These are phyloP conservation scores for Triangularia setosa DNA, from an alignment of 2,329 filamentous ascomycete genomes.

Conservation along the genomic window DNA sequence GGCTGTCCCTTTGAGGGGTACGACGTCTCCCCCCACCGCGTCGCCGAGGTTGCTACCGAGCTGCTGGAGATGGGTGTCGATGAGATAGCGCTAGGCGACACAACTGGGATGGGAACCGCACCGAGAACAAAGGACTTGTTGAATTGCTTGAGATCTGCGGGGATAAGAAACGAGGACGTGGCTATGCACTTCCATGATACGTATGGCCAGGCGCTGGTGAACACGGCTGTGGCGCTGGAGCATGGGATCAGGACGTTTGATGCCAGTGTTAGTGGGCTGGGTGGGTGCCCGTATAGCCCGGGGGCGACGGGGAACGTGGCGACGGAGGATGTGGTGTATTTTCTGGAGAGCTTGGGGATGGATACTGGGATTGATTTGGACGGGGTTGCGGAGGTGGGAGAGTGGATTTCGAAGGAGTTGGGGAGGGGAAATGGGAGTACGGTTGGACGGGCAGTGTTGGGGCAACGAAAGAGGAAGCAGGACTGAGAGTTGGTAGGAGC, in stretches of 20 bases:
- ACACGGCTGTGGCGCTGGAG: slow-evolving; percentile 72
- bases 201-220: slow-evolving; percentile 80
- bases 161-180: slow-evolving; percentile 65
- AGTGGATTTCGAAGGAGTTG: slow-evolving; percentile 66
- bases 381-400: slow-evolving; percentile 62
- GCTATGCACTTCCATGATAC: slow-evolving; percentile 89
- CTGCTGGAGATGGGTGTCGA: slow-evolving; percentile 84
- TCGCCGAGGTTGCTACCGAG: slow-evolving; percentile 62
- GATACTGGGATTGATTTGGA: slow-evolving; percentile 69
- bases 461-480: slow-evolving; percentile 37
- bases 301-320: slow-evolving; percentile 84
- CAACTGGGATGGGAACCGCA: slow-evolving; percentile 85
- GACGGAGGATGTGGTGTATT: slow-evolving; percentile 80
- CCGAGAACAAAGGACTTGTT: slow-evolving; percentile 63
- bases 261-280: slow-evolving; percentile 72
- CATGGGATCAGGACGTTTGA: slow-evolving; percentile 78
- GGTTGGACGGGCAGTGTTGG: slow-evolving; percentile 63
- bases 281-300: slow-evolving; percentile 80
- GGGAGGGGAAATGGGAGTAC: slow-evolving; percentile 60
- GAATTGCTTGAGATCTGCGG: slow-evolving; percentile 60
- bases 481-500: neutral
- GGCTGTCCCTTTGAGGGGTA: slow-evolving; percentile 73
- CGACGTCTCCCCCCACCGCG: slow-evolving; percentile 59
- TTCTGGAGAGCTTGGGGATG: slow-evolving; percentile 69
- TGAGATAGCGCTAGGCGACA: slow-evolving; percentile 86